Evolutionary conservation across 495 filamentous ascomycete genomes (phyloP), one percentile per base, ranked within the genome.

Genomic region (Daldinia caldariorum): DNA sequence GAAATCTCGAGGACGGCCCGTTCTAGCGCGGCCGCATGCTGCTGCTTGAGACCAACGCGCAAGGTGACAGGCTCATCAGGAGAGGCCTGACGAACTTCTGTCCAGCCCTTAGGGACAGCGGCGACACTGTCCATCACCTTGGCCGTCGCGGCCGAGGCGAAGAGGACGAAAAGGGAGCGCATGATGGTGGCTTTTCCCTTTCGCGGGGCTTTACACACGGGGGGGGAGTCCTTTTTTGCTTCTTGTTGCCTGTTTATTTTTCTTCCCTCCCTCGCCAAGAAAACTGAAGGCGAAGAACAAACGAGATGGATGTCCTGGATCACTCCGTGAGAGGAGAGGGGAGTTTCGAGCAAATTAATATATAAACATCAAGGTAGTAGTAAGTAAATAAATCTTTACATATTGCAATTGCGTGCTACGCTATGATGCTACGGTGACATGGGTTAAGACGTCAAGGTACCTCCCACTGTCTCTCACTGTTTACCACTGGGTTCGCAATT

Each of bases 21-120:
- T 75, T 86, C 81, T 6, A 88, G 74, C 63, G 85, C 79, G 58
- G 80, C 83, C 9, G 85, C 70, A 66, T 87, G 86, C 66, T 86
- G 79, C 70, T 83, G 81, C 14, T 63, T 69, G 35, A 85, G 73
- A 37, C 77, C 82, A 66, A 86, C 78, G 16, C 77, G 76, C 38
- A 86, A 70, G 16, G 72, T 71, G 37, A 83, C 79, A 16, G 69
- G 22, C 8, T 75, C 72, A 38, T 72, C 60, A 10, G 76, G 64
- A 14, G 71, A 72, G 4, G 81, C 80, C 20, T 61, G 49, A 10
- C 77, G 74, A 39, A 79, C 65, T 41, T 77, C 45, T 14, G 77
- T 61, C 84, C 84, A 87, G 39, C 83, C 85, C 56, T 71, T 67
- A 4, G 85, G 85, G 7, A 85, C 74, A 3, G 77, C 71, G 8